phyloP scores from a whole-genome alignment of 495 filamentous ascomycete genomes.

The Penicillium daleae region DNA sequence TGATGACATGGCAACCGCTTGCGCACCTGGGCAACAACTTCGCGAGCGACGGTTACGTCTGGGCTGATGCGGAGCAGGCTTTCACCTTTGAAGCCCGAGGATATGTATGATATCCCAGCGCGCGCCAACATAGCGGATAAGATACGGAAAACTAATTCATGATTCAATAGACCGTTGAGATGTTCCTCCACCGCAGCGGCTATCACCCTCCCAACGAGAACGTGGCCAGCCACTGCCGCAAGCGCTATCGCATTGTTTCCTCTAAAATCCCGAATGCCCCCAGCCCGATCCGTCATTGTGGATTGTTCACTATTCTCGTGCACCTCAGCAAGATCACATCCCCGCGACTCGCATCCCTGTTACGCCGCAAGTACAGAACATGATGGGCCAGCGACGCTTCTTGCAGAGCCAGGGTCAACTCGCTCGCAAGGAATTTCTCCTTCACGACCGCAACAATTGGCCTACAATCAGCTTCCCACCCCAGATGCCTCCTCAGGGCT shows the following conservation, averaged over 20 bases:
- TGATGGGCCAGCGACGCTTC: slow-evolving; percentile 65
- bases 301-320: slow-evolving; percentile 88
- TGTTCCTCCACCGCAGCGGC: slow-evolving; percentile 78
- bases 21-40: slow-evolving; percentile 67
- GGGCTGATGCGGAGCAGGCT: slow-evolving; percentile 76
- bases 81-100: slow-evolving; percentile 73
- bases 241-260: slow-evolving; percentile 79
- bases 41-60: slow-evolving; percentile 89
- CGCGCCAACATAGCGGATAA: not conserved
- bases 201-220: slow-evolving; percentile 70
- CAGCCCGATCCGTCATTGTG: slow-evolving; percentile 80
- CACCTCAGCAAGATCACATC: slow-evolving; percentile 71
- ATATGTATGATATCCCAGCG: slow-evolving; percentile 60
- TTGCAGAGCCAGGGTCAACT: slow-evolving; percentile 81
- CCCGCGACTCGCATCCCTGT: slow-evolving; percentile 65
- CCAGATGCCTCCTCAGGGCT: slow-evolving; percentile 46
- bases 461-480: slow-evolving; percentile 76
- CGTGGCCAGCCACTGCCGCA: slow-evolving; percentile 71
- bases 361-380: slow-evolving; percentile 58
- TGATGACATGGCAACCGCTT: slow-evolving; percentile 85
- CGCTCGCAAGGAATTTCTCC: slow-evolving; percentile 89
- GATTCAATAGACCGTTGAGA: slow-evolving; percentile 66
- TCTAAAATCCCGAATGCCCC: slow-evolving; percentile 62
- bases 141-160: slow-evolving; percentile 1
- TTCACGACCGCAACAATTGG: slow-evolving; percentile 87